These are phyloP conservation scores for Oryza longistaminata DNA, from an alignment of 176 grass and related monocot species.

Conservation along the genomic window DNA sequence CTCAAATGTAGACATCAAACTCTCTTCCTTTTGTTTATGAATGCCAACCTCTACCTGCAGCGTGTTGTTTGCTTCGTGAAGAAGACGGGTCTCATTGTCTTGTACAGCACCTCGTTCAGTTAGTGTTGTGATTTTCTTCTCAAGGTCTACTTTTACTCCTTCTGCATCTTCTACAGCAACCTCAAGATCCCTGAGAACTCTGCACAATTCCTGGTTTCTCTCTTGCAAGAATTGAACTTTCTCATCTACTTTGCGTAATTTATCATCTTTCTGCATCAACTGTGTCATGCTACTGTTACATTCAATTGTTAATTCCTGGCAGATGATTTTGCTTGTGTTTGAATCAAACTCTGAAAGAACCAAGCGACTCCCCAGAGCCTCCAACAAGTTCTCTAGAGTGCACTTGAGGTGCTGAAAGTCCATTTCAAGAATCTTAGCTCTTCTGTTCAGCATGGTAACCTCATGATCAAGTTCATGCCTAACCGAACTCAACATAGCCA, in stretches of 20 bases:
- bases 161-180: constrained; percentile 36
- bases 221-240: constrained; percentile 38
- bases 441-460: constrained; percentile 31
- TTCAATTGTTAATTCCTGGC: constrained; percentile 48
- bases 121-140: constrained; percentile 33
- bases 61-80: constrained; percentile 32
- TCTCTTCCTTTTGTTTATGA: constrained; percentile 45
- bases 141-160: constrained; percentile 40
- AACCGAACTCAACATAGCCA: constrained; percentile 36
- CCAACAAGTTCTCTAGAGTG: constrained; percentile 36
- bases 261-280: constrained; percentile 36
- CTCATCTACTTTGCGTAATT: constrained; percentile 36
- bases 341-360: constrained; percentile 59
- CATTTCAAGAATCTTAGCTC: constrained; percentile 29
- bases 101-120: constrained; percentile 35
- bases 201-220: constrained; percentile 36
- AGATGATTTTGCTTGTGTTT: constrained; percentile 36
- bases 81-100: constrained; percentile 33
- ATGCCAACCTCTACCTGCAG: constrained; percentile 49
- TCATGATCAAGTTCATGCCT: constrained; percentile 31
- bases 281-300: neutral
- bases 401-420: constrained; percentile 47
- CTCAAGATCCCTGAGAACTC: constrained; percentile 36
- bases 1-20: constrained; percentile 43
- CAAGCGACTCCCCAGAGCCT: constrained; percentile 39